These are phyloP conservation scores for Sicyos baderoa DNA, from an alignment of 306 rosid genomes.

Conservation along the genomic window DNA sequence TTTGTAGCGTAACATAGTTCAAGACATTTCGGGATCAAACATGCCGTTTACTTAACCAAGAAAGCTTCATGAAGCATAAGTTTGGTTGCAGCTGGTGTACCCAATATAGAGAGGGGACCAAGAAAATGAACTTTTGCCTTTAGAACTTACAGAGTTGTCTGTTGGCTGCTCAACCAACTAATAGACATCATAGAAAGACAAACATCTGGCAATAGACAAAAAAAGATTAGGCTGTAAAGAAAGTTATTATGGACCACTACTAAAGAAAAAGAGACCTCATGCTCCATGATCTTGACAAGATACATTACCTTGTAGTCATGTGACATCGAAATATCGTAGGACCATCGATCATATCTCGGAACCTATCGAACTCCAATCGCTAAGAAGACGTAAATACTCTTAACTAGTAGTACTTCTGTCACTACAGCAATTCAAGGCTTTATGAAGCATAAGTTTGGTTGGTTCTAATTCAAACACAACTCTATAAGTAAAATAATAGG, in stretches of 20 bases:
- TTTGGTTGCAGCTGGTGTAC: slow-evolving; percentile 18
- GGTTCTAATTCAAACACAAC: no score
- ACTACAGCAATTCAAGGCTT: no score
- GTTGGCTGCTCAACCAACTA: slow-evolving; percentile 33
- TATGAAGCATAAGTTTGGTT: no score
- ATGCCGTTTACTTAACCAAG: neutral
- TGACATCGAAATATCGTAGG: slow-evolving; percentile 43
- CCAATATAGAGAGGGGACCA: slow-evolving; percentile 26
- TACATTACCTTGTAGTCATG: slow-evolving; percentile 41
- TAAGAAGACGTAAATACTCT: slow-evolving; percentile 37
- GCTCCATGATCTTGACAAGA: slow-evolving; percentile 47
- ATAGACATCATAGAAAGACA: slow-evolving; percentile 19
- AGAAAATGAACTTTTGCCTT: slow-evolving; percentile 34
- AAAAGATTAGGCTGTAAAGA: slow-evolving; percentile 31
- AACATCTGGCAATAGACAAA: slow-evolving; percentile 30
- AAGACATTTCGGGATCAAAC: neutral
- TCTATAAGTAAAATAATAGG: no score
- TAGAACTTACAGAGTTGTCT: slow-evolving; percentile 31
- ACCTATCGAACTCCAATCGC: slow-evolving; percentile 31
- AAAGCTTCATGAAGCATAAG: slow-evolving; percentile 6
- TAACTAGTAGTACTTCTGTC: neutral
- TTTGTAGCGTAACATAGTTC: no score
- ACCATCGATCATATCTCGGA: slow-evolving; percentile 39
- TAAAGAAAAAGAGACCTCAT: slow-evolving; percentile 33
- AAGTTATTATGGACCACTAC: slow-evolving; percentile 42